These are phyloP conservation scores for Acacia crassicarpa DNA, from an alignment of 306 rosid species.

Conservation along the genomic window DNA sequence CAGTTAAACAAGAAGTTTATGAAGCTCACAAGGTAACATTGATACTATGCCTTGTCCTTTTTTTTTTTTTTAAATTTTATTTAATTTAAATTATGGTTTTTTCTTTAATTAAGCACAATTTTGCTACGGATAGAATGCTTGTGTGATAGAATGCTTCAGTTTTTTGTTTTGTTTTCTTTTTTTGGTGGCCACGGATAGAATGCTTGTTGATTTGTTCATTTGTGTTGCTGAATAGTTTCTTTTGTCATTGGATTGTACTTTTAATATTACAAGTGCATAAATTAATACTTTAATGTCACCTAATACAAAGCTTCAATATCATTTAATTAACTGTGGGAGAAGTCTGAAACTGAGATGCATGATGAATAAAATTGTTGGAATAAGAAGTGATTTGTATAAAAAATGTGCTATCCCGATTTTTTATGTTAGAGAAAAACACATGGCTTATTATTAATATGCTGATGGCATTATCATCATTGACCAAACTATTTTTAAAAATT, in stretches of 20 bases:
- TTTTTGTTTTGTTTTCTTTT: too few species aligned
- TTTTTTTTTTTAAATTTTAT: too few species aligned
- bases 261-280: slow-evolving; percentile 6
- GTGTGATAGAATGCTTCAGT: slow-evolving; percentile 17
- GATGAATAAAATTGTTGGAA: slow-evolving; percentile 1
- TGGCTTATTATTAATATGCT: not conserved
- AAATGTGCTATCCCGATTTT: not conserved
- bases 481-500: not conserved
- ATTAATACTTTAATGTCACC: not conserved
- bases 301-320: not conserved
- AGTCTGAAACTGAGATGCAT: slow-evolving; percentile 17
- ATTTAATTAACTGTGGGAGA: slow-evolving; percentile 15
- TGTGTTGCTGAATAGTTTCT: slow-evolving; percentile 17
- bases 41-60: too few species aligned
- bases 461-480: not conserved
- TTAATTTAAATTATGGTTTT: not conserved
- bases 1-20: slow-evolving; percentile 74
- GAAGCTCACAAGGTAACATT: slow-evolving; percentile 77
- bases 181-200: not conserved
- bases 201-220: slow-evolving; percentile 3
- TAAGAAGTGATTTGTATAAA: slow-evolving; percentile 17
- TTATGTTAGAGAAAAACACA: not conserved
- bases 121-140: slow-evolving; percentile 22
- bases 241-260: not conserved
- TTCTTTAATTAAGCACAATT: slow-evolving; percentile 10